Evolutionary conservation across 2,329 filamentous ascomycete genomes (phyloP).

Genomic region (Pseudogymnoascus sp.): DNA sequence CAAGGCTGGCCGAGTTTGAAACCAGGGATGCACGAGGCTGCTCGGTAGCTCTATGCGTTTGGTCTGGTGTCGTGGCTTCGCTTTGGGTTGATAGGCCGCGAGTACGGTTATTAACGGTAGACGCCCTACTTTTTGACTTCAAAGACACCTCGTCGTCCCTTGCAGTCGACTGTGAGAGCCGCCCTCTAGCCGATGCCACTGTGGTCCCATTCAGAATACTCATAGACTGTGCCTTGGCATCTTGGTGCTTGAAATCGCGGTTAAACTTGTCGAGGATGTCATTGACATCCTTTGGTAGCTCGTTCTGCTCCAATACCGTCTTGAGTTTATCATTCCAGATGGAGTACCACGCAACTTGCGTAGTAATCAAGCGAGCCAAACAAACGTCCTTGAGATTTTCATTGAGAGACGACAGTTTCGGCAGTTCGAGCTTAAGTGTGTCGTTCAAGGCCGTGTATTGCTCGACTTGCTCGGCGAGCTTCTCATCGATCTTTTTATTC

Average conservation of each 20-base stretch:
- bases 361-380: conserved; percentile 73
- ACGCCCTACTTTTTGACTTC: conserved; percentile 24
- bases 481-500: conserved; percentile 81
- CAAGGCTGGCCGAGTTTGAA: not conserved
- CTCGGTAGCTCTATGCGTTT: not conserved
- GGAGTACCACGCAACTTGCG: conserved; percentile 76
- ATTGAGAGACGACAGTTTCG: conserved; percentile 72
- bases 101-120: conserved; percentile 33
- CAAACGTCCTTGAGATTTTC: conserved; percentile 79
- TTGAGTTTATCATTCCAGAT: conserved; percentile 80
- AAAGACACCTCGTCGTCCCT: conserved; percentile 31
- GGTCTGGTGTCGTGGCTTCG: conserved; percentile 44
- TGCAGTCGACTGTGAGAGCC: conserved; percentile 35
- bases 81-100: conserved; percentile 56
- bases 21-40: not conserved
- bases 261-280: conserved; percentile 74
- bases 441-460: conserved; percentile 82
- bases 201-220: conserved; percentile 69
- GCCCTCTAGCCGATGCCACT: conserved; percentile 13
- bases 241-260: conserved; percentile 68
- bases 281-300: conserved; percentile 57
- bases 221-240: conserved; percentile 63
- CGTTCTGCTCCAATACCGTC: conserved; percentile 59
- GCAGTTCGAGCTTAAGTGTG: conserved; percentile 85
- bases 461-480: conserved; percentile 74